These are phyloP conservation scores for Trichoderma oligosporum DNA, from an alignment of 2,329 filamentous ascomycete species.

Conservation along the genomic window DNA sequence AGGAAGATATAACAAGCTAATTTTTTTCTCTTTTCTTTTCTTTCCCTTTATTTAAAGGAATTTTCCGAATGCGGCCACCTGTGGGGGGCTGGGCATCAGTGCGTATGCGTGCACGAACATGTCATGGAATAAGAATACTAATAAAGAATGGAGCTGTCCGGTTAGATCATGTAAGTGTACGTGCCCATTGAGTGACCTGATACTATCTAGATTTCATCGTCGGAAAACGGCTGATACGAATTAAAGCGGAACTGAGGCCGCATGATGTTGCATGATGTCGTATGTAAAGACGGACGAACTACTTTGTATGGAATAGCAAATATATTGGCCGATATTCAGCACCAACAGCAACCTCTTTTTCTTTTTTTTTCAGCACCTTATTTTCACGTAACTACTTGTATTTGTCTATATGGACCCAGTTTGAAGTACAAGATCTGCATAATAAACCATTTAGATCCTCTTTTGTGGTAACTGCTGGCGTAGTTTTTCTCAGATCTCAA, in stretches of 20 bases:
- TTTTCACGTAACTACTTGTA: too few species aligned
- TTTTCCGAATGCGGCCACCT: not conserved
- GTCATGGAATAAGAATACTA: slow-evolving; percentile 8
- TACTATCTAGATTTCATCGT: not conserved
- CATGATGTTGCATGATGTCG: not conserved
- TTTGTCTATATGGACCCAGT: too few species aligned
- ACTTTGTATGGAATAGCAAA: not conserved
- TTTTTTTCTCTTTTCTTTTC: too few species aligned
- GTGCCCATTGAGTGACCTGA: not conserved
- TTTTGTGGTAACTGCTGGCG: too few species aligned
- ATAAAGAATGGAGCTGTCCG: not conserved
- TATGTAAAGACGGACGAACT: not conserved
- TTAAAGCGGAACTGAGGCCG: not conserved
- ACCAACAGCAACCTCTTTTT: not conserved
- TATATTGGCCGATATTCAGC: not conserved
- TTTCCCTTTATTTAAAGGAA: too few species aligned
- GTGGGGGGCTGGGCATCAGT: not conserved
- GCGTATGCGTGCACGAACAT: not conserved
- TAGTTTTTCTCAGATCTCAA: too few species aligned
- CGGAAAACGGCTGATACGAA: too few species aligned
- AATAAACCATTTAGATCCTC: too few species aligned
- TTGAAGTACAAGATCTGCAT: too few species aligned
- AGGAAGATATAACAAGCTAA: not conserved
- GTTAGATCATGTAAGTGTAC: slow-evolving; percentile 5
- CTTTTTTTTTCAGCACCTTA: too few species aligned